Conservation (phyloP, 2,329 filamentous ascomycete species). For the Fusarium odoratissimum region DNA sequence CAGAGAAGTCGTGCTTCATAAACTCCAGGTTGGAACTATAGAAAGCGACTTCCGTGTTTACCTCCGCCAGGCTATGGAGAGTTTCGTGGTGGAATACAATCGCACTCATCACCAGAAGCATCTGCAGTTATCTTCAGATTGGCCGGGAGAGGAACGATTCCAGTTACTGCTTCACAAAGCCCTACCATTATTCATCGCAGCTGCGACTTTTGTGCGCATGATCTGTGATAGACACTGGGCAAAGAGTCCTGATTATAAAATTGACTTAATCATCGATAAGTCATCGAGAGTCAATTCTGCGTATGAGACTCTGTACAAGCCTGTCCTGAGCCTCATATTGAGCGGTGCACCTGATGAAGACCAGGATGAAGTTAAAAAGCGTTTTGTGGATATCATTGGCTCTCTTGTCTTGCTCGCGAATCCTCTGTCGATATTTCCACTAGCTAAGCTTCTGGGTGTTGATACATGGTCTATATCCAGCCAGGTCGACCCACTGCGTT, state of each 20-base stretch:
- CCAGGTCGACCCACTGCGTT: background rate
- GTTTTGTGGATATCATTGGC: conserved; percentile 30
- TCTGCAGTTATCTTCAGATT: background rate
- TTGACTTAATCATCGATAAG: background rate
- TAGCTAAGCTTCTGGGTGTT: background rate
- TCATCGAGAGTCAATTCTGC: background rate
- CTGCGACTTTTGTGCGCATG: background rate
- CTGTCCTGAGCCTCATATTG: background rate
- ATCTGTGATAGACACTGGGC: background rate
- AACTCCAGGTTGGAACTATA: background rate
- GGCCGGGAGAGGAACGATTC: background rate
- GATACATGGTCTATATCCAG: background rate
- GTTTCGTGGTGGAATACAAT: background rate
- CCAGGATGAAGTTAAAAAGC: accelerated
- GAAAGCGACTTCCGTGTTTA: background rate
- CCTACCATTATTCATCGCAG: background rate
- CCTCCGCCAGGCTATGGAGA: accelerated
- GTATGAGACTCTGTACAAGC: background rate
- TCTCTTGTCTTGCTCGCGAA: conserved; percentile 39
- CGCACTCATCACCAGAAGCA: background rate
- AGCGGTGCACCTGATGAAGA: background rate
- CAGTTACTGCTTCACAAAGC: accelerated
- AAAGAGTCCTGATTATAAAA: background rate
- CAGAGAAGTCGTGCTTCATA: background rate
- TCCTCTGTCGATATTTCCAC: conserved; percentile 33